phyloP scores from a whole-genome alignment of 306 rosid species.

The Ormosia emarginata region DNA sequence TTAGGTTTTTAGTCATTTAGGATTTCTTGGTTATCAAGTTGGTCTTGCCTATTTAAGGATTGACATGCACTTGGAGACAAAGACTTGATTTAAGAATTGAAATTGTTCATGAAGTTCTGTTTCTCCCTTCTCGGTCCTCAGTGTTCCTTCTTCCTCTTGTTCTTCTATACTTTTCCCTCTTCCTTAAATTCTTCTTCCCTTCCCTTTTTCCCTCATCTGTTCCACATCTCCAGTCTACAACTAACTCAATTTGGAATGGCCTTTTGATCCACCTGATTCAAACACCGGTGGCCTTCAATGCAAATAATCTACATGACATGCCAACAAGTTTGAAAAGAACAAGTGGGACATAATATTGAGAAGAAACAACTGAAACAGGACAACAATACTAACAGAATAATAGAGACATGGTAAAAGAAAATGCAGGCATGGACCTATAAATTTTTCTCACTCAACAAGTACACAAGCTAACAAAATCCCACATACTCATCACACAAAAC shows the following conservation, averaged over 20 bases:
- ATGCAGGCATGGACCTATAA: no score
- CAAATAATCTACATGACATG: not conserved
- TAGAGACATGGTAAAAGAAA: not conserved
- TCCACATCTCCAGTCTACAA: constrained; percentile 23
- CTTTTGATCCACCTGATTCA: not conserved
- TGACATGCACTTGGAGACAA: not conserved
- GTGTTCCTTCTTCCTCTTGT: not conserved
- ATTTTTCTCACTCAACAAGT: no score
- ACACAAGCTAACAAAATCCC: no score
- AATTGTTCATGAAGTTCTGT: not conserved
- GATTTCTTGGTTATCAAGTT: not conserved
- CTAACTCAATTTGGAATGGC: constrained; percentile 12
- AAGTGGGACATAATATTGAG: not conserved
- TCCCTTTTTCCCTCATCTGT: not conserved
- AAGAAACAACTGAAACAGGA: not conserved
- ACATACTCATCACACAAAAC: no score
- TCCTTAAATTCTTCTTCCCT: not conserved
- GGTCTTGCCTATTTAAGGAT: not conserved
- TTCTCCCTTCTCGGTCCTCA: not conserved
- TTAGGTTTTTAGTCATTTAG: not conserved
- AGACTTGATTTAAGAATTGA: not conserved
- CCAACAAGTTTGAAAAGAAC: not conserved
- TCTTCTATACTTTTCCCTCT: not conserved
- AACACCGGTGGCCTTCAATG: not conserved
- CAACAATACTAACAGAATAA: not conserved